A percentile compares a stretch with the other conserved stretches of the same genome.
phyloP scores from a whole-genome alignment of 2,329 filamentous ascomycete genomes.

The Ceratocystis lukuohia region DNA sequence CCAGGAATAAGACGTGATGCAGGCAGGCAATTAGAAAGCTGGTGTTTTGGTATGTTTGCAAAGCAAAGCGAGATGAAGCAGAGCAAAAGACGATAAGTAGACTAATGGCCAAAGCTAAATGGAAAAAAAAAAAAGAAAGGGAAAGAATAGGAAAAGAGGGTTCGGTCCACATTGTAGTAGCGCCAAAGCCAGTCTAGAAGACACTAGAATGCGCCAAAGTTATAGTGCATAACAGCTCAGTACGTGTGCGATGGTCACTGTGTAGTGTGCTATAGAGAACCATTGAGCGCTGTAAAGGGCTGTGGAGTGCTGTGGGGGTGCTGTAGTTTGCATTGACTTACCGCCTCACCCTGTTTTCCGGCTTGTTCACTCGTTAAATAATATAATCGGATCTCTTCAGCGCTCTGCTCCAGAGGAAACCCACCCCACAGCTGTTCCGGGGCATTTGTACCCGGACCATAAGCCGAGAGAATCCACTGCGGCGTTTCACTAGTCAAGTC shows the following conservation, averaged over 20 bases:
- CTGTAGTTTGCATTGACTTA: slow-evolving; percentile 25
- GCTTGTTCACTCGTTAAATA: slow-evolving; percentile 47
- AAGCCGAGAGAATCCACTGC: slow-evolving; percentile 75
- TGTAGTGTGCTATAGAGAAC: no score
- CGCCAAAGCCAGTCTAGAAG: no score
- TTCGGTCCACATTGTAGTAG: neutral
- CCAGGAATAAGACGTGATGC: no score
- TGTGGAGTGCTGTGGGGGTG: neutral
- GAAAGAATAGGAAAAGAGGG: slow-evolving; percentile 8
- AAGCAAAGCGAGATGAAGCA: neutral
- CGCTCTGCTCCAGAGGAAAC: slow-evolving; percentile 64
- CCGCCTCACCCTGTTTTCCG: slow-evolving; percentile 45
- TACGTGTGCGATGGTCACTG: no score
- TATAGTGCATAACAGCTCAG: no score
- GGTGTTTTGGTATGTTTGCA: neutral
- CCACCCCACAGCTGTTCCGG: slow-evolving; percentile 79
- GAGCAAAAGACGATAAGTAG: neutral
- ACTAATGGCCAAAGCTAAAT: neutral
- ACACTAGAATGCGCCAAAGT: no score
- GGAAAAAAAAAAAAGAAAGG: neutral
- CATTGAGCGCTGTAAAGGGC: no score
- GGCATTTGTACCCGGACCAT: slow-evolving; percentile 62
- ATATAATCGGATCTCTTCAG: slow-evolving; percentile 72
- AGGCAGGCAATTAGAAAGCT: neutral
- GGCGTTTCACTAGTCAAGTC: slow-evolving; percentile 62